Evolutionary conservation across 495 filamentous ascomycete species (phyloP).

Genomic region (Penicillium alfredii): DNA sequence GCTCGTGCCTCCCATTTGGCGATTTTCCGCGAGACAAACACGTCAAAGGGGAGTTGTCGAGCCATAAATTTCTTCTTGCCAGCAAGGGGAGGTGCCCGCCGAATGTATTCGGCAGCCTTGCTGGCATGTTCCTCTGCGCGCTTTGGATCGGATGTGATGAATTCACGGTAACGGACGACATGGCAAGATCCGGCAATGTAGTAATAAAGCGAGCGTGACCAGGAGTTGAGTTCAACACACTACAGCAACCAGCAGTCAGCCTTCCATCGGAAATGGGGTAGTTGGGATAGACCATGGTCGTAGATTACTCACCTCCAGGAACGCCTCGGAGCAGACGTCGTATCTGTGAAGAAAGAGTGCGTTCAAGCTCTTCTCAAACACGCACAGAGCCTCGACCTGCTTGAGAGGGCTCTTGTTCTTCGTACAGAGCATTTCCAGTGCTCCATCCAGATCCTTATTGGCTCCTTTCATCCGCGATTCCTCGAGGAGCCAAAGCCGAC

Average conservation of each 20-base stretch:
- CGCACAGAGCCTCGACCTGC: conserved; percentile 72
- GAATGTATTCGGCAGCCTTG: conserved; percentile 62
- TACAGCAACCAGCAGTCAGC: conserved; percentile 14
- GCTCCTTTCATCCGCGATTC: conserved; percentile 74
- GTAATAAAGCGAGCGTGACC: conserved; percentile 85
- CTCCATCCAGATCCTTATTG: conserved; percentile 59
- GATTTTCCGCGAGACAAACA: conserved; percentile 79
- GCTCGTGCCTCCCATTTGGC: conserved; percentile 85
- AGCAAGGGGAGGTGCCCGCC: conserved; percentile 64
- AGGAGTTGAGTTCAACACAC: conserved; percentile 81
- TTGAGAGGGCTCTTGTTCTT: conserved; percentile 67
- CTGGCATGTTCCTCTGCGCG: conserved; percentile 50
- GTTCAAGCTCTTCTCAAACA: conserved; percentile 79
- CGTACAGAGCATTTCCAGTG: conserved; percentile 55
- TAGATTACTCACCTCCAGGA: conserved; percentile 52
- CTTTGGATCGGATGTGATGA: conserved; percentile 39
- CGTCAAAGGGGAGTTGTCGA: conserved; percentile 81
- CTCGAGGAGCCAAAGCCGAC: conserved; percentile 82
- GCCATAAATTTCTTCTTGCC: conserved; percentile 90
- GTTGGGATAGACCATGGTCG: no score
- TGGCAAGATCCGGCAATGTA: conserved; percentile 78
- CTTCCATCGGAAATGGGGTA: no score
- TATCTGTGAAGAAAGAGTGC: conserved; percentile 75
- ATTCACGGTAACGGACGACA: conserved; percentile 70
- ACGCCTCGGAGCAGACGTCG: conserved; percentile 62